Evolutionary conservation across 495 filamentous ascomycete species (phyloP).

Genomic region (Cudoniella acicularis): DNA sequence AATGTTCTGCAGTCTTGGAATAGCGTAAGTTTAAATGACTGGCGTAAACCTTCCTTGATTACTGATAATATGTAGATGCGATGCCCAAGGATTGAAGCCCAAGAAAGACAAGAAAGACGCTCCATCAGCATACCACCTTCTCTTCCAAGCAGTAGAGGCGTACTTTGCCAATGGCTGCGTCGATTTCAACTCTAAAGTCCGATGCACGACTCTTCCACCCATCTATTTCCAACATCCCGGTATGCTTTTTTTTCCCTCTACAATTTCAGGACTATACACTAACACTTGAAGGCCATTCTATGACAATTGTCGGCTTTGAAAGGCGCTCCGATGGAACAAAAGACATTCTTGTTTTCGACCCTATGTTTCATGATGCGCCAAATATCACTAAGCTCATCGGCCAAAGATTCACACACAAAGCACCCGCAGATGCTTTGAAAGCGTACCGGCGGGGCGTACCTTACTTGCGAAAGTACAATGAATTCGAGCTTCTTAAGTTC

Average conservation of each 20-base stretch:
- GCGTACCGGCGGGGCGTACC: conserved; percentile 64
- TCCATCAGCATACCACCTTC: conserved; percentile 23
- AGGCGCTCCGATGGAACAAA: conserved; percentile 56
- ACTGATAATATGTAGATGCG: conserved; percentile 39
- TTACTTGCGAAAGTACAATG: conserved; percentile 64
- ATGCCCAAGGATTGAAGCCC: conserved; percentile 44
- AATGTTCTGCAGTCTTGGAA: conserved; percentile 64
- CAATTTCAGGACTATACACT: not conserved
- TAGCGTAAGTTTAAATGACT: conserved; percentile 48
- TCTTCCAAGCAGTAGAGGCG: conserved; percentile 64
- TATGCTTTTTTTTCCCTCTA: conserved; percentile 31
- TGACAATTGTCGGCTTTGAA: conserved; percentile 90
- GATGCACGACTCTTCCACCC: conserved; percentile 67
- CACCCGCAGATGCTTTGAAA: conserved; percentile 57
- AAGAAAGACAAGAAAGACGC: conserved; percentile 3
- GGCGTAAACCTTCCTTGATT: not conserved
- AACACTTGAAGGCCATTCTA: conserved; percentile 64
- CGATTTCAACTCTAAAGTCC: conserved; percentile 47
- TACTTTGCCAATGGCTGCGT: conserved; percentile 63
- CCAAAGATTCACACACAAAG: conserved; percentile 35
- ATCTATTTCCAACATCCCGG: conserved; percentile 88
- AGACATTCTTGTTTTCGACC: conserved; percentile 85
- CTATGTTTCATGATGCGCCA: conserved; percentile 70
- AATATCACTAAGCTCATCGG: conserved; percentile 56
- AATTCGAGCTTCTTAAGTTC: conserved; percentile 78